phyloP scores from a whole-genome alignment of 768 basidiomycete genomes.

The Serendipita indica region DNA sequence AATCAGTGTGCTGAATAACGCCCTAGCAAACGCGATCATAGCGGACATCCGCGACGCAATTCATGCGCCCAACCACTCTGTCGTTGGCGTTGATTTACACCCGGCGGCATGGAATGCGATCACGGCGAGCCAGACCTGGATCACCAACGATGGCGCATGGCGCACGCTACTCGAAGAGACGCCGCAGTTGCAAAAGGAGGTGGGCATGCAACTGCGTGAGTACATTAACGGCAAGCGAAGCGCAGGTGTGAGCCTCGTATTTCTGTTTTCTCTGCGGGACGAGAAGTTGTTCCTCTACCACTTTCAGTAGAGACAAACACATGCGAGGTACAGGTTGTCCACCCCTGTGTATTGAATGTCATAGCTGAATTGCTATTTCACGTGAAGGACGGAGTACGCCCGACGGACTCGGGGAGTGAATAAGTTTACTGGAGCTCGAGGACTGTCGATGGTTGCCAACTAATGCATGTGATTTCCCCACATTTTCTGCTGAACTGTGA shows the following conservation, averaged over 20 bases:
- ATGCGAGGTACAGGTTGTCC: too few relatives aligned
- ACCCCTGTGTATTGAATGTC: too few relatives aligned
- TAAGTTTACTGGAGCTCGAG: too few relatives aligned
- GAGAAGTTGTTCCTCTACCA: slow-evolving; percentile 44
- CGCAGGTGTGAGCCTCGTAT: slow-evolving; percentile 40
- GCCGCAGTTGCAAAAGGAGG: slow-evolving; percentile 41
- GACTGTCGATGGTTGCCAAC: too few relatives aligned
- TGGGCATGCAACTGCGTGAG: slow-evolving; percentile 55
- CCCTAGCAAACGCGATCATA: slow-evolving; percentile 49
- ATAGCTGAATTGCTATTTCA: too few relatives aligned
- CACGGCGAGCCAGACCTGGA: slow-evolving; percentile 43
- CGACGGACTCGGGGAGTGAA: too few relatives aligned
- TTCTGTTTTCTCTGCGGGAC: slow-evolving; percentile 54
- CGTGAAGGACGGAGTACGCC: too few relatives aligned
- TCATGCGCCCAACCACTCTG: slow-evolving; percentile 41
- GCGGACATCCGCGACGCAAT: slow-evolving; percentile 43
- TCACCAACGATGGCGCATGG: slow-evolving; percentile 65
- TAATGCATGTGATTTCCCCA: too few relatives aligned
- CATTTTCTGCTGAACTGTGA: too few relatives aligned
- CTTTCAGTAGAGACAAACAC: too few relatives aligned
- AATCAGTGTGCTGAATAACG: neutral
- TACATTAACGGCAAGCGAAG: slow-evolving; percentile 41
- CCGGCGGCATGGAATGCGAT: slow-evolving; percentile 46
- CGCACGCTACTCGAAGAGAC: slow-evolving; percentile 40
- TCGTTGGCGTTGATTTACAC: slow-evolving; percentile 58